Evolutionary conservation across 306 rosid species (phyloP).

Genomic region (Lagenaria siceraria): DNA sequence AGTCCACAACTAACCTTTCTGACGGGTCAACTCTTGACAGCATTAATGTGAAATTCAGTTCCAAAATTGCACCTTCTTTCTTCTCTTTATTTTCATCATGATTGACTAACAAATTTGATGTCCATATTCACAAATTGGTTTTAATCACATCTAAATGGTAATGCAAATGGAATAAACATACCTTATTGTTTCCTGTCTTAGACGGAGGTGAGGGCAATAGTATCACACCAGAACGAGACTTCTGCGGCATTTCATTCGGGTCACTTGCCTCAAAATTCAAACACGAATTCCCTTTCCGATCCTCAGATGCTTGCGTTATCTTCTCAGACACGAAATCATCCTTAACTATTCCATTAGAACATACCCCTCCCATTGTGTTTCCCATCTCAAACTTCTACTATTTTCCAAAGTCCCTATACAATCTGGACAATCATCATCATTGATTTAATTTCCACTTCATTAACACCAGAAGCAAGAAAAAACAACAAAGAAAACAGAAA

Average conservation of each 20-base stretch:
- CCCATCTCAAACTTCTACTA: constrained; percentile 1
- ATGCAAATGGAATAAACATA: constrained; percentile 18
- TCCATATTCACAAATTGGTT: neutral
- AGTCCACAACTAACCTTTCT: neutral
- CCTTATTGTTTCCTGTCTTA: constrained; percentile 16
- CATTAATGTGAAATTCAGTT: neutral
- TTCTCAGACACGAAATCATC: constrained; percentile 33
- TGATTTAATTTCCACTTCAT: neutral
- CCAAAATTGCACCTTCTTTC: neutral
- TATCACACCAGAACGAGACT: neutral
- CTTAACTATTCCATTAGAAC: constrained; percentile 12
- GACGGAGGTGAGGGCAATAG: neutral
- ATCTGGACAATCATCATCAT: neutral
- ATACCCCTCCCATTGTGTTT: constrained; percentile 4
- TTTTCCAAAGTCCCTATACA: neutral
- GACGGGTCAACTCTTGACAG: neutral
- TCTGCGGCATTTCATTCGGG: neutral
- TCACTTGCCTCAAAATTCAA: constrained; percentile 15
- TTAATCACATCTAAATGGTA: neutral
- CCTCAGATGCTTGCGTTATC: constrained; percentile 18
- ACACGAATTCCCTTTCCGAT: neutral
- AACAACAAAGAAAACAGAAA: neutral
- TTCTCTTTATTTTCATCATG: neutral
- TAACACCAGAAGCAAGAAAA: neutral
- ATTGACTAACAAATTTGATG: neutral